A percentile compares a stretch with the other conserved stretches of the same genome.
These are phyloP conservation scores for Excoecaria agallocha DNA, from an alignment of 345 rosid species.

Conservation along the genomic window DNA sequence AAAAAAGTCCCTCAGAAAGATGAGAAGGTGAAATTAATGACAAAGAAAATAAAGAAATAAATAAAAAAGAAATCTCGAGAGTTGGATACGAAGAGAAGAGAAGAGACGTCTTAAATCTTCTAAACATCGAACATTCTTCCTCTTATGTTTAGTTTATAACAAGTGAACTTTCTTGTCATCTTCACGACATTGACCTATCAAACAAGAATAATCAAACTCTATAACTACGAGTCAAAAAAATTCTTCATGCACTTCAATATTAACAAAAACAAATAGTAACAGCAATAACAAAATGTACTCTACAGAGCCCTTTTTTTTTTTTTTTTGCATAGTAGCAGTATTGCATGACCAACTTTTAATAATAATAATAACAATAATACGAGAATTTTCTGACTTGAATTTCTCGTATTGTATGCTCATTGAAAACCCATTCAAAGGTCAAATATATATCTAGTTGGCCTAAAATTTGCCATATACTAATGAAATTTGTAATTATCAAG, in stretches of 20 bases:
- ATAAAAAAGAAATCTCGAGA: no score
- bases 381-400: constrained; percentile 6
- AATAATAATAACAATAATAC: not conserved
- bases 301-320: no score
- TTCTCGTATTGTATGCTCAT: not conserved
- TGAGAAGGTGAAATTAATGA: no score
- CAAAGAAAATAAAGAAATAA: no score
- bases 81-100: no score
- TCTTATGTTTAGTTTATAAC: not conserved
- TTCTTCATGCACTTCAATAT: no score
- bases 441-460: not conserved
- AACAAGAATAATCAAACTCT: not conserved
- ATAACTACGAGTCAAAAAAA: not conserved
- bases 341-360: not conserved
- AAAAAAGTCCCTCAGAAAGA: no score
- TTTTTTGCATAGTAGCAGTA: not conserved
- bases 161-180: not conserved
- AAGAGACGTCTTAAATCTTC: no score
- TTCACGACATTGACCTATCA: not conserved
- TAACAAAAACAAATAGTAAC: no score
- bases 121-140: no score
- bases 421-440: constrained; percentile 7
- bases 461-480: constrained; percentile 1
- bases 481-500: no score
- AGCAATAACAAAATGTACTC: no score